Percentiles rank a stretch among this genome's conserved stretches.
Conservation (phyloP, 2,329 filamentous ascomycete species). For the Elsinoe necatrix region DNA sequence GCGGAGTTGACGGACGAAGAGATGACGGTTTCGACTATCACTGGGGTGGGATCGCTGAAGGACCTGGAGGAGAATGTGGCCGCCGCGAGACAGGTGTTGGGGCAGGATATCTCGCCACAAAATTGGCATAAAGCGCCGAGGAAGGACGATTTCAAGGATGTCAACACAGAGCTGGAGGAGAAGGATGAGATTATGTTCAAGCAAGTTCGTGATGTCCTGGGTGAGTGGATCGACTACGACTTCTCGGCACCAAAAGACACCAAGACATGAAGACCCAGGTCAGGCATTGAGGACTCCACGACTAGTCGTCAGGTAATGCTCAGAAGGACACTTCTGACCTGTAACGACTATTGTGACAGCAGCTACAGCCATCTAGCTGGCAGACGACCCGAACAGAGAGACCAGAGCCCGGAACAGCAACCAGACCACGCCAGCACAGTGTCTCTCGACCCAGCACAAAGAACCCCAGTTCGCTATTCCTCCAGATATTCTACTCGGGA, state of each 20-base stretch:
- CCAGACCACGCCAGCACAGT: too few species aligned
- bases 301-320: too few species aligned
- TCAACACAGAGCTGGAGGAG: background rate
- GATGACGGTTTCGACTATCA: conserved; percentile 5
- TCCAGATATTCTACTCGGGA: too few species aligned
- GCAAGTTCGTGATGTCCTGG: conserved; percentile 9
- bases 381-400: too few species aligned
- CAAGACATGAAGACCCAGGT: background rate
- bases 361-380: too few species aligned
- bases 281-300: too few species aligned
- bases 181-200: conserved; percentile 12
- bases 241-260: background rate
- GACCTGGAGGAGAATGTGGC: conserved; percentile 13
- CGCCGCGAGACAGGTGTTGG: background rate
- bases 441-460: too few species aligned
- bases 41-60: background rate
- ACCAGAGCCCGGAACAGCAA: too few species aligned
- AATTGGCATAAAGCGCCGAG: background rate
- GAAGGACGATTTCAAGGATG: background rate
- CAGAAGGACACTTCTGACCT: too few species aligned
- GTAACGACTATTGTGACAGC: too few species aligned
- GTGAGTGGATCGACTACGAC: conserved; percentile 16
- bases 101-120: background rate
- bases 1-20: background rate
- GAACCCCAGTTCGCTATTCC: too few species aligned